Conservation (phyloP, 768 basidiomycete species). For the Pholiota molesta region DNA sequence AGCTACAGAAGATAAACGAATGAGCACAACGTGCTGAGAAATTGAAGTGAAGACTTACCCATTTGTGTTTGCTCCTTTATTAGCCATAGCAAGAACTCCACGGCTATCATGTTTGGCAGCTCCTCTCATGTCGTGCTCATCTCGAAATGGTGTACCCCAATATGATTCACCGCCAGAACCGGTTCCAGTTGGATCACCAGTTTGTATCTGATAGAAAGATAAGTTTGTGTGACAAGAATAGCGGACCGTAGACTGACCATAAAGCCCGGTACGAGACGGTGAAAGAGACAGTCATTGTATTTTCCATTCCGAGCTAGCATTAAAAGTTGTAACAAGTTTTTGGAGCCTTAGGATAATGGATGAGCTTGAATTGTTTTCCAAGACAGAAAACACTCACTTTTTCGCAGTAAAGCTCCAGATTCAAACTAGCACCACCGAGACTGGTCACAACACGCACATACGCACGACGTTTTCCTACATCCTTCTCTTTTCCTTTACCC, state of each 20-base stretch:
- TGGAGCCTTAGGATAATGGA: conserved; percentile 64
- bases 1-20: conserved; percentile 43
- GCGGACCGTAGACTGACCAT: conserved; percentile 60
- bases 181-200: conserved; percentile 96
- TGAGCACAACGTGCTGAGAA: background rate
- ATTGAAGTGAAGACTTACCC: conserved; percentile 45
- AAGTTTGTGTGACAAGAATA: conserved; percentile 2
- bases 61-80: conserved; percentile 90
- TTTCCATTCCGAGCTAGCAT: conserved; percentile 91
- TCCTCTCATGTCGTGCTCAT: conserved; percentile 87
- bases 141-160: conserved; percentile 96
- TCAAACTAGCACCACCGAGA: conserved; percentile 82
- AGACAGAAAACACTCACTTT: conserved; percentile 52
- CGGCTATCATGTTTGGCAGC: conserved; percentile 87
- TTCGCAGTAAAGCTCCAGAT: conserved; percentile 86
- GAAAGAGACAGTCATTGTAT: conserved; percentile 89
- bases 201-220: conserved; percentile 74
- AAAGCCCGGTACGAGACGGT: conserved; percentile 91
- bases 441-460: conserved; percentile 97
- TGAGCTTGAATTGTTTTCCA: background rate
- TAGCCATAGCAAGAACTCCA: conserved; percentile 93
- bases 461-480: conserved; percentile 86
- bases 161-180: conserved; percentile 90
- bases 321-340: conserved; percentile 99
- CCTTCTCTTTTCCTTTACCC: conserved; percentile 92